phyloP scores from a whole-genome alignment of 202 grass and related monocot genomes.

The Bolboschoenoplectus hybrid region DNA sequence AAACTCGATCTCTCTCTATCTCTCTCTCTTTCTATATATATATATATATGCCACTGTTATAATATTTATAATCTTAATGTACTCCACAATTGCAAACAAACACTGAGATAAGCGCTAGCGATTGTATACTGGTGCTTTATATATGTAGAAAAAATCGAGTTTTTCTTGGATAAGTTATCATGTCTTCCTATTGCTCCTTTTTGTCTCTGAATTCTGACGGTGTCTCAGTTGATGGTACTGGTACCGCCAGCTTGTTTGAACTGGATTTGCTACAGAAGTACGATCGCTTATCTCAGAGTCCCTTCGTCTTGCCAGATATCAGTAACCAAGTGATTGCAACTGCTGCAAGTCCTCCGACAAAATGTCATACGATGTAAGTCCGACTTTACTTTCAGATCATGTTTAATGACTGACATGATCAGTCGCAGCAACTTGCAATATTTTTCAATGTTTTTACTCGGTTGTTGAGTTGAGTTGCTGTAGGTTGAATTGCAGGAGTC shows the following conservation, averaged over 20 bases:
- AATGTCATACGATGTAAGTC: slow-evolving; percentile 9
- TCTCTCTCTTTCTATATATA: not conserved
- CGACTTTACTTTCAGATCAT: slow-evolving; percentile 7
- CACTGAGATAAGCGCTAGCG: not conserved
- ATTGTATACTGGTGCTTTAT: not conserved
- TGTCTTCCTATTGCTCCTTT: slow-evolving; percentile 32
- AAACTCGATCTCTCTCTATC: not conserved
- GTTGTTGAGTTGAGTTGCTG: not conserved
- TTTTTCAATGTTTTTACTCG: not conserved
- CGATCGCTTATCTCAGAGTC: not conserved
- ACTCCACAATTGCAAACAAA: not conserved
- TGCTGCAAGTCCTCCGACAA: not conserved
- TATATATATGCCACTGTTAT: not conserved
- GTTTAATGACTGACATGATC: not conserved
- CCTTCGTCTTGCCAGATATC: not conserved
- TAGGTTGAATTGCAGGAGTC: not conserved
- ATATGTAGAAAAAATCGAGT: not conserved
- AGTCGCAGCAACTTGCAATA: not conserved
- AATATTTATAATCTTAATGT: not conserved
- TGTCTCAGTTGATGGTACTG: not conserved
- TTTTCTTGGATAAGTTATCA: slow-evolving; percentile 27
- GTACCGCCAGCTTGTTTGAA: not conserved
- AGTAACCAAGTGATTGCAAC: not conserved
- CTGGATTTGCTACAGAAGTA: slow-evolving; percentile 29
- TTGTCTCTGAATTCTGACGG: slow-evolving; percentile 22